phyloP scores from a whole-genome alignment of 2,329 filamentous ascomycete species.

The Claviceps sp. region DNA sequence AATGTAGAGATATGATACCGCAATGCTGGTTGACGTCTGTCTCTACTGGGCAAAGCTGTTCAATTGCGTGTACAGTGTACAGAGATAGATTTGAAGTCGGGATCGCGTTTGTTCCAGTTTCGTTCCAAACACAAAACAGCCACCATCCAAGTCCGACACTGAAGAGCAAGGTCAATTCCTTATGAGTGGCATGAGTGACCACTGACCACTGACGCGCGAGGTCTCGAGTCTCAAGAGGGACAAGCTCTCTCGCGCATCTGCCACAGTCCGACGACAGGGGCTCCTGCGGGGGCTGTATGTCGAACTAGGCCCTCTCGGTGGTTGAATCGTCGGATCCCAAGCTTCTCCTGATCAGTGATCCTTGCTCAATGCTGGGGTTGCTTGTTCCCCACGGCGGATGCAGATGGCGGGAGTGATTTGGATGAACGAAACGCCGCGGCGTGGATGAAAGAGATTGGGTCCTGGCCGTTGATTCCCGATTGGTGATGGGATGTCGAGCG shows the following conservation, averaged over 20 bases:
- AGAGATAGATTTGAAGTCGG: background rate
- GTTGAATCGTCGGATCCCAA: background rate
- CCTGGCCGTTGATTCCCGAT: conserved; percentile 1
- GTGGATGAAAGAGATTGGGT: background rate
- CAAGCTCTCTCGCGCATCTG: background rate
- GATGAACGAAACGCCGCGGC: background rate
- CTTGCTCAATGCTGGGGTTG: conserved; percentile 1
- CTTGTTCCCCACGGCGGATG: background rate
- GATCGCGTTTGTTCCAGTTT: background rate
- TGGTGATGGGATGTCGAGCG: conserved; percentile 1
- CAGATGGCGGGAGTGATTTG: background rate
- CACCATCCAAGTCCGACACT: background rate
- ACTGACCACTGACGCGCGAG: background rate
- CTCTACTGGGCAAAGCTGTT: background rate
- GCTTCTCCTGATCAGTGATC: background rate
- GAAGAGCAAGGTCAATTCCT: conserved; percentile 1
- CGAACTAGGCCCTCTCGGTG: background rate
- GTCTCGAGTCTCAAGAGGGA: conserved; percentile 1
- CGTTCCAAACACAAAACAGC: background rate
- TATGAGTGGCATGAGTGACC: background rate
- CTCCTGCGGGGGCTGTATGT: conserved; percentile 2
- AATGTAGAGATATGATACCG: background rate
- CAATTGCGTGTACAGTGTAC: background rate
- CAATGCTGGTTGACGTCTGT: background rate
- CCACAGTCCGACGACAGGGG: conserved; percentile 1